These are phyloP conservation scores for Croton laevigatus DNA, from an alignment of 441 rosid species.

Conservation along the genomic window DNA sequence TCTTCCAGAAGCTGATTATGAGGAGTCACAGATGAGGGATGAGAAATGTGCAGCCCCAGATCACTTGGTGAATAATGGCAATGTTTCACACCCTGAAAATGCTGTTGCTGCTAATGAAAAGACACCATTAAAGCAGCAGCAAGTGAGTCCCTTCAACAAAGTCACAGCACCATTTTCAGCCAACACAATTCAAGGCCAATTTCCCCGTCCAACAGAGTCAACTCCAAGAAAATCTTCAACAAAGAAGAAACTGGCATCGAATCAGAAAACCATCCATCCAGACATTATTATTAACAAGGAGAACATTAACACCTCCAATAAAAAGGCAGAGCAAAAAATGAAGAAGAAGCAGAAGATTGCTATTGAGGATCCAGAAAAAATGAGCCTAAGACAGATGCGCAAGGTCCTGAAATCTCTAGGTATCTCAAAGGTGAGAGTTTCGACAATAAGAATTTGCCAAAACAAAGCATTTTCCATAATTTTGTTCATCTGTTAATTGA, in stretches of 20 bases:
- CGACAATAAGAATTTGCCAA: not conserved
- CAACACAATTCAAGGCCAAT: slow-evolving; percentile 35
- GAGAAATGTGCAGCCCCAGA: too few species aligned
- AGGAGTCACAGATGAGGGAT: not conserved
- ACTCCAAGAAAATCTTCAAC: slow-evolving; percentile 26
- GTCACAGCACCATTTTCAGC: slow-evolving; percentile 31
- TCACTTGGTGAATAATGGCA: too few species aligned
- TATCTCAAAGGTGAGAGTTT: slow-evolving; percentile 11
- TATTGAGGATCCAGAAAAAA: slow-evolving; percentile 18
- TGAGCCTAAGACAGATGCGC: slow-evolving; percentile 44
- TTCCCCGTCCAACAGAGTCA: slow-evolving; percentile 33
- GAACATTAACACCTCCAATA: slow-evolving; percentile 25
- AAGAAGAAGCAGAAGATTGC: slow-evolving; percentile 17
- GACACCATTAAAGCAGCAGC: slow-evolving; percentile 16
- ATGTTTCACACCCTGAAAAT: slow-evolving; percentile 1
- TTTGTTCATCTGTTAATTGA: too few species aligned
- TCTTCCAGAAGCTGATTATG: not conserved
- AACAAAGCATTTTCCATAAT: not conserved
- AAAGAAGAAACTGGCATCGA: slow-evolving; percentile 29
- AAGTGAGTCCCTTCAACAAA: slow-evolving; percentile 5
- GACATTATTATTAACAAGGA: slow-evolving; percentile 31
- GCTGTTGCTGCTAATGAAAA: not conserved
- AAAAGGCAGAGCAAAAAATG: slow-evolving; percentile 20
- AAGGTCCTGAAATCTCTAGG: slow-evolving; percentile 27
- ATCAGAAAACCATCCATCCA: slow-evolving; percentile 11